phyloP scores from a whole-genome alignment of 805 yeast genomes.

The Ascoidea asiatica region DNA sequence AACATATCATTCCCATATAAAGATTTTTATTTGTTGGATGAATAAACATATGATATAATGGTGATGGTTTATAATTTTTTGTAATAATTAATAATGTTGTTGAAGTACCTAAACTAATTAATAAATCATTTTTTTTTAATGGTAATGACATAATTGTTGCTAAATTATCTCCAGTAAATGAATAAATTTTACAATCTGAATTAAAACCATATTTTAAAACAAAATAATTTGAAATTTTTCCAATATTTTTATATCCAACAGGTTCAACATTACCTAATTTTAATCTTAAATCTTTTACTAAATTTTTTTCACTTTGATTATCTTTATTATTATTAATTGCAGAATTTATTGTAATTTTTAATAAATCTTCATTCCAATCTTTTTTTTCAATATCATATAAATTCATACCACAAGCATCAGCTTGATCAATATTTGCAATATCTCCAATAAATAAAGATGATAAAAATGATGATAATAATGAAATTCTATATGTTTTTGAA shows the following conservation, averaged over 20 bases:
- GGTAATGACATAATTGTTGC: conserved; percentile 83
- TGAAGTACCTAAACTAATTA: conserved; percentile 82
- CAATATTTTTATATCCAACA: conserved; percentile 33
- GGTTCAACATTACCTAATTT: conserved; percentile 44
- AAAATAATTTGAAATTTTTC: conserved; percentile 47
- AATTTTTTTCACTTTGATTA: not conserved
- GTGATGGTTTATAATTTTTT: conserved; percentile 61
- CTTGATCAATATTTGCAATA: conserved; percentile 55
- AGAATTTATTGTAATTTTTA: conserved; percentile 25
- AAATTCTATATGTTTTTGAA: conserved; percentile 42
- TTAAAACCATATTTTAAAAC: conserved; percentile 50
- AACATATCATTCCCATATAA: conserved; percentile 93
- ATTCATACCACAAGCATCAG: conserved; percentile 93
- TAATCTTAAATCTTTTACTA: conserved; percentile 22
- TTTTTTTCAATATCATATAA: conserved; percentile 55
- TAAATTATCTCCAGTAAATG: conserved; percentile 85
- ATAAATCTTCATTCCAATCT: conserved; percentile 40
- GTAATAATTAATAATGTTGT: conserved; percentile 80
- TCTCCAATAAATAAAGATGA: conserved; percentile 58
- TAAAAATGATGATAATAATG: conserved; percentile 68
- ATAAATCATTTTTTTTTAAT: conserved; percentile 56
- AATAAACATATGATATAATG: conserved; percentile 72
- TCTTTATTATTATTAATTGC: conserved; percentile 15
- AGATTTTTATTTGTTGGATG: conserved; percentile 71
- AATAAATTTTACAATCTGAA: conserved; percentile 41